These are phyloP conservation scores for Penicillium sp. DNA, from an alignment of 2,329 filamentous ascomycete species.

Conservation along the genomic window DNA sequence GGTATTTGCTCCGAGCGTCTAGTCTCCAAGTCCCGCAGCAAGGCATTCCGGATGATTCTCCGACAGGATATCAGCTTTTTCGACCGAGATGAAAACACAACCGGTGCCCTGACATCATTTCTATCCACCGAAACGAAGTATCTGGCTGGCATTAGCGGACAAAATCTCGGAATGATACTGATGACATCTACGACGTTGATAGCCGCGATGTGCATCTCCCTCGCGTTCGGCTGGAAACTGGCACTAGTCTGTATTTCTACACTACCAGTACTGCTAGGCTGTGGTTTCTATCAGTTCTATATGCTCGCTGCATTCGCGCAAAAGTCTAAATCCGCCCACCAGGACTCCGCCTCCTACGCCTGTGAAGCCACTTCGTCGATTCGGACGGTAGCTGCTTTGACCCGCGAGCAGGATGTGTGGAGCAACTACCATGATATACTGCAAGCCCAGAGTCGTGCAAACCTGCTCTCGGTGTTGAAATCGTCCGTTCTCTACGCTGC, in stretches of 20 bases:
- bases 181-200: constrained; percentile 79
- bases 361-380: constrained; percentile 94
- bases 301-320: constrained; percentile 77
- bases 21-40: constrained; percentile 77
- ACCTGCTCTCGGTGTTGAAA: constrained; percentile 71
- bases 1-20: constrained; percentile 85
- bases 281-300: constrained; percentile 86
- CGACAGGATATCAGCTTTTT: constrained; percentile 94
- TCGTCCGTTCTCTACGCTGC: constrained; percentile 79
- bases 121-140: constrained; percentile 87
- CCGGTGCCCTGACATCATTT: constrained; percentile 85
- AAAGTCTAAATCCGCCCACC: constrained; percentile 77
- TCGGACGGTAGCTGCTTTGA: constrained; percentile 87
- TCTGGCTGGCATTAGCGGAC: constrained; percentile 82
- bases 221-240: constrained; percentile 85
- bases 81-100: constrained; percentile 83
- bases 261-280: constrained; percentile 74
- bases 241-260: constrained; percentile 78
- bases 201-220: constrained; percentile 67
- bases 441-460: constrained; percentile 64
- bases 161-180: constrained; percentile 82
- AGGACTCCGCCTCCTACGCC: constrained; percentile 79
- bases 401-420: constrained; percentile 80
- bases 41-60: constrained; percentile 81
- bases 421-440: constrained; percentile 67